Evolutionary conservation across 768 basidiomycete species (phyloP), one percentile per base, ranked within the genome.

Genomic region (Suillus plorans): DNA sequence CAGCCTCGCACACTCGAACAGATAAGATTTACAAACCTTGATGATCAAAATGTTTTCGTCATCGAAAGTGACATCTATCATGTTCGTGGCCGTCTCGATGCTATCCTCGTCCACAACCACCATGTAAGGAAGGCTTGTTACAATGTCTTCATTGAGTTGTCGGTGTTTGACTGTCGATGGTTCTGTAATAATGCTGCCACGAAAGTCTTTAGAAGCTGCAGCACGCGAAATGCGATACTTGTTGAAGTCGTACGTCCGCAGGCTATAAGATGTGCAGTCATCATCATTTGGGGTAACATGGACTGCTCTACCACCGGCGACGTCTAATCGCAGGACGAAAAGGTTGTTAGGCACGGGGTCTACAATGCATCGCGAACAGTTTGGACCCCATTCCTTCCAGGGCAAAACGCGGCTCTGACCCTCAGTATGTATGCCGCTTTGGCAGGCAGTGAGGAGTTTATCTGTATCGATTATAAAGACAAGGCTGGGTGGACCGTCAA

Each of bases 61-160:
- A 55, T 55, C 53, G 53, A 55, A 55, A 36, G 53, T 55, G 10
- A 55, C 53, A 14, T 55, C 53, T n/a, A 55, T 55, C 53, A 55
- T n/a, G 34, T n/a, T 36, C 20, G 53, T 4, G 13, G 20, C 6
- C 12, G 53, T 55, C 53, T 55, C 53, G 20, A 55, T 36, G 34
- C 3, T 34, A 36, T 3, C 12, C 20, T 55, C 53, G 36, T 36
- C 53, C 12, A 36, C 20, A 36, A 55, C 34, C 5, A 55, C 31
- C 53, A 55, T 36, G 53, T 55, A 55, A 55, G 53, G 53, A 55
- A 55, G 53, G 20, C 1, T n/a, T 55, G 53, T 55, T n/a, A 36
- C 12, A n/a, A 55, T 55, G 1, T 55, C 34, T 55, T 55, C 34
- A 13, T 55, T 1, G 53, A 55, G 34, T 6, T n/a, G 34, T n/a